Evolutionary conservation across 2,329 filamentous ascomycete species (phyloP).

Genomic region (Colletotrichum brevisporum): DNA sequence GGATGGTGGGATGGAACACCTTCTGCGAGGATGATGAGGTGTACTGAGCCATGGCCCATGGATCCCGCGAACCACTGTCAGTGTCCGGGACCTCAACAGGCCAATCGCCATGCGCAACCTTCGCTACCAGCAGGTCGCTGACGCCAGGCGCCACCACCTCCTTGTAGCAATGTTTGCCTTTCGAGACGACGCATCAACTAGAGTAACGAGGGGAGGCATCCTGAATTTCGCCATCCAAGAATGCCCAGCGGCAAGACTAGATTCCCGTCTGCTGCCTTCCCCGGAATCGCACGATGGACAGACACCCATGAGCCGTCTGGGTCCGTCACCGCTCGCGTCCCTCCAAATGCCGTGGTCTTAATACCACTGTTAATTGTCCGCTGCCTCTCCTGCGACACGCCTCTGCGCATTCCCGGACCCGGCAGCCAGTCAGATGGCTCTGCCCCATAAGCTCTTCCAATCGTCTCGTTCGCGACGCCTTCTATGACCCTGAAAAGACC

Average conservation of each 20-base stretch:
- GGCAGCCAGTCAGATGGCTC: neutral
- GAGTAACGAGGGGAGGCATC: neutral
- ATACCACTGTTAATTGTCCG: conserved; percentile 12
- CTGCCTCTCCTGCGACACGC: conserved; percentile 15
- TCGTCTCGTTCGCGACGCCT: neutral
- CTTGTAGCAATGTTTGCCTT: conserved; percentile 19
- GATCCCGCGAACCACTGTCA: neutral
- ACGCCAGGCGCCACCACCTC: conserved; percentile 2
- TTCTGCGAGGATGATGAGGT: neutral
- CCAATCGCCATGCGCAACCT: neutral
- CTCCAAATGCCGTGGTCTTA: conserved; percentile 29
- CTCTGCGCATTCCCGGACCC: neutral
- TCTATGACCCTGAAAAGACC: neutral
- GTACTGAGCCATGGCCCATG: neutral
- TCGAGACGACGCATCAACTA: conserved; percentile 2
- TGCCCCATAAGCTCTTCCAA: conserved; percentile 9
- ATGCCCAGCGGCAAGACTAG: neutral
- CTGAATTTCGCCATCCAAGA: conserved; percentile 5
- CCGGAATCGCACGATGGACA: conserved; percentile 4
- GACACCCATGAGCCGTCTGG: neutral
- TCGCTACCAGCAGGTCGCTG: conserved; percentile 9
- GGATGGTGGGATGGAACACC: conserved; percentile 18
- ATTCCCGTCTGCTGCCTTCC: conserved; percentile 11
- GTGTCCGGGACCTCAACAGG: neutral
- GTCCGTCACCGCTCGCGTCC: neutral